phyloP scores from a whole-genome alignment of 352 stramenopile species.

The Aphanomyces invadans region DNA sequence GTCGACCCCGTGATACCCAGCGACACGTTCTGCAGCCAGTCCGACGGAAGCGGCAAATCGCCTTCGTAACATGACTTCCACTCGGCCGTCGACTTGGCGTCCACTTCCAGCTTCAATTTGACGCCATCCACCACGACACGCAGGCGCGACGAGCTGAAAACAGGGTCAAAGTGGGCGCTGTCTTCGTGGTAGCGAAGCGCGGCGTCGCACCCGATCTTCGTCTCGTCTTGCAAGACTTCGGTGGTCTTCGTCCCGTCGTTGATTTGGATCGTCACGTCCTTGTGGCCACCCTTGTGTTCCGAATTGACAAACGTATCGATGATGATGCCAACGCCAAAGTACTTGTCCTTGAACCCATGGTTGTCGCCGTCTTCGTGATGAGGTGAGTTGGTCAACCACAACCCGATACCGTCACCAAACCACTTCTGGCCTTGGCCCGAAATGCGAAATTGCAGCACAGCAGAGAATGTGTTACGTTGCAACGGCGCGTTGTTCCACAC shows the following conservation, averaged over 20 bases:
- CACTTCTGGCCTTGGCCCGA: conserved; percentile 65
- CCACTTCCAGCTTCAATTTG: conserved; percentile 50
- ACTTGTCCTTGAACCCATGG: conserved; percentile 68
- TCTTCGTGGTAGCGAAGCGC: conserved; percentile 69
- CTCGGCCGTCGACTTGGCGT: conserved; percentile 41
- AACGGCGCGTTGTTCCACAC: conserved; percentile 53
- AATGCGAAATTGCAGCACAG: conserved; percentile 68
- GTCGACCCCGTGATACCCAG: conserved; percentile 72
- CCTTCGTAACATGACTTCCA: conserved; percentile 66
- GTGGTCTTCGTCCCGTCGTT: conserved; percentile 70
- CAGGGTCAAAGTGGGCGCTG: conserved; percentile 58
- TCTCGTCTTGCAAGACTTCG: conserved; percentile 57
- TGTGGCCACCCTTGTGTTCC: conserved; percentile 67
- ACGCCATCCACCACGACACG: conserved; percentile 54
- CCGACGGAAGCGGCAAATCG: conserved; percentile 47
- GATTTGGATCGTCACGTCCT: conserved; percentile 71
- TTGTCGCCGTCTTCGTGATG: conserved; percentile 53
- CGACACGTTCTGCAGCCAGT: conserved; percentile 57
- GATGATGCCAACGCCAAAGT: conserved; percentile 58
- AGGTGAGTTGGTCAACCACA: conserved; percentile 64
- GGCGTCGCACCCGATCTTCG: conserved; percentile 65
- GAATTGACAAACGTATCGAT: conserved; percentile 77
- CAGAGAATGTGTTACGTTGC: conserved; percentile 41
- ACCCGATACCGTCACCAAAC: conserved; percentile 67
- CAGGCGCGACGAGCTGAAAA: conserved; percentile 60